Evolutionary conservation across 805 yeast genomes (phyloP), one percentile per base, ranked within the genome.

Genomic region (Zygosaccharomyces gambellarensis): DNA sequence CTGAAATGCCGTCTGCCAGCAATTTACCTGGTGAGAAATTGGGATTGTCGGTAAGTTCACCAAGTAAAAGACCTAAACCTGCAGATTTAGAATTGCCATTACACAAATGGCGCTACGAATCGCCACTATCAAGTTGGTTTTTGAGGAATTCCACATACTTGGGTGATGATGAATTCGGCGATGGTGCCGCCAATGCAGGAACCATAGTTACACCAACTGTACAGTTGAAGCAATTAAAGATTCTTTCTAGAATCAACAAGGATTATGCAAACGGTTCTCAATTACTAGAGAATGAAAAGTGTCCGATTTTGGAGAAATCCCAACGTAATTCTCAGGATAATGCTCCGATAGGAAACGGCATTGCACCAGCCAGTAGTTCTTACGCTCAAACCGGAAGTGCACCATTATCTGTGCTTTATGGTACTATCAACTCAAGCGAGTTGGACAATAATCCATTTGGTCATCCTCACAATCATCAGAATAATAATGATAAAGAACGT

Each of bases 61-160:
- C 52, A 17, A 22, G 41, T 8, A 31, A 12, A 21, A 42, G 45
- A 14, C 45, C 45, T 17, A 42, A 27, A 27, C 31, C 39, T n/a
- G 34, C 40, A n/a, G 21, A 42, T 11, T 17, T 42, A 27, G 45
- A 42, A 11, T 42, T 42, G 11, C 38, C 45, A 11, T 19, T 30
- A 9, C 42, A 48, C 4, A 55, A 55, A 43, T 66, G 70, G 70
- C 56, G 50, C 28, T 67, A 65, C 48, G 59, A 58, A n/a, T 67
- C 71, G 1, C 71, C 71, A 4, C 48, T 67, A 10, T 64, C 69
- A 8, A 57, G 60, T 46, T 65, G 70, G 70, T 65, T 67, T 48
- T 47, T 64, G 21, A 55, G 65, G 36, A 59, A 60, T 21, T 62
- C 69, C 1, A 55, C 63, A 2, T 64, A 64, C 46, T 45, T 65